Percentiles rank a stretch among this genome's conserved stretches.
Conservation (phyloP, 2,329 filamentous ascomycete genomes). For the Monosporascus cannonballus region DNA sequence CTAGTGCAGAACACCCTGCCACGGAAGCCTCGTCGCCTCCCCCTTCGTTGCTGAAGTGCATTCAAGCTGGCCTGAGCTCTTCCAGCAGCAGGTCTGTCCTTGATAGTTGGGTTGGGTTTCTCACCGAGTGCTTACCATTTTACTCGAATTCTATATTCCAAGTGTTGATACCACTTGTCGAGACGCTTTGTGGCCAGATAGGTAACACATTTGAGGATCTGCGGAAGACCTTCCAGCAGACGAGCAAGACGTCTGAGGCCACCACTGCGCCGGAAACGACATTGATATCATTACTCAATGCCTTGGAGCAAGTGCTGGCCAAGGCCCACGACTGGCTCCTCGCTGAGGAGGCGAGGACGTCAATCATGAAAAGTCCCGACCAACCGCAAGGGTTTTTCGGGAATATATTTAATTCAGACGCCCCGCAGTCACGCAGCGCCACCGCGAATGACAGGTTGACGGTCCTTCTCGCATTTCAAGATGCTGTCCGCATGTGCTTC, state of each 20-base stretch:
- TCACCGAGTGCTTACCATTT: constrained; percentile 76
- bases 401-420: constrained; percentile 80
- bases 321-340: constrained; percentile 78
- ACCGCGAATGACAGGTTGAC: constrained; percentile 93
- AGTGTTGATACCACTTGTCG: constrained; percentile 82
- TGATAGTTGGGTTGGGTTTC: constrained; percentile 86
- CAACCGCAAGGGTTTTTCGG: constrained; percentile 85
- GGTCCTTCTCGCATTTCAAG: constrained; percentile 92
- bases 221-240: constrained; percentile 52
- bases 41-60: constrained; percentile 69
- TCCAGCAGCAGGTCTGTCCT: constrained; percentile 67
- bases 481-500: constrained; percentile 88
- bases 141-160: constrained; percentile 85
- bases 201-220: constrained; percentile 65
- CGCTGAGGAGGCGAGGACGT: constrained; percentile 64
- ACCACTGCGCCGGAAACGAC: constrained; percentile 59
- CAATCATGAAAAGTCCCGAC: constrained; percentile 70
- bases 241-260: constrained; percentile 23
- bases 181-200: constrained; percentile 79
- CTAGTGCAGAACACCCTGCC: constrained; percentile 21
- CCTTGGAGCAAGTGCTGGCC: constrained; percentile 84
- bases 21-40: constrained; percentile 47
- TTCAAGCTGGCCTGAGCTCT: constrained; percentile 76
- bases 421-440: constrained; percentile 67
- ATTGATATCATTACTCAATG: constrained; percentile 82